Percentiles rank a stretch among this genome's conserved stretches.
Evolutionary conservation across 169 alveolate species (phyloP).

Genomic region (Fabrea salina): DNA sequence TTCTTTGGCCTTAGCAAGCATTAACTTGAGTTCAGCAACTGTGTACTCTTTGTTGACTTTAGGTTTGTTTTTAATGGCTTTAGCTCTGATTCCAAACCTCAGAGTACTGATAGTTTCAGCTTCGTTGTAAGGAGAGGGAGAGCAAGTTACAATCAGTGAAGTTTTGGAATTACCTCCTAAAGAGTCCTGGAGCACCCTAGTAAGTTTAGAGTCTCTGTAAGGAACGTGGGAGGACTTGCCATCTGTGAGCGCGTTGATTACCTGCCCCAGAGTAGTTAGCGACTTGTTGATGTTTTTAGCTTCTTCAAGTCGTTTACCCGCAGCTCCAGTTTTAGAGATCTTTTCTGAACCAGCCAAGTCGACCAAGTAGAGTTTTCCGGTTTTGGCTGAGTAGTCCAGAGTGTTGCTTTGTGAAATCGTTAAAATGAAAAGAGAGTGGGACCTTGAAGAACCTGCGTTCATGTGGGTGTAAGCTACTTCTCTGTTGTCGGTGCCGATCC

Average conservation of each 20-base stretch:
- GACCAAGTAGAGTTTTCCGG: conserved; percentile 77
- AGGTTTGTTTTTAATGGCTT: conserved; percentile 85
- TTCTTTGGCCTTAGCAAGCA: conserved; percentile 59
- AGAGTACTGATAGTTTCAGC: conserved; percentile 83
- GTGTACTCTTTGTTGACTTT: conserved; percentile 81
- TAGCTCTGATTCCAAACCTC: conserved; percentile 89
- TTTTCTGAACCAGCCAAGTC: conserved; percentile 82
- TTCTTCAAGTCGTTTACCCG: conserved; percentile 77
- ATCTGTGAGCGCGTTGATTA: conserved; percentile 75
- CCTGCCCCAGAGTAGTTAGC: conserved; percentile 79
- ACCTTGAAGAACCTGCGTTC: conserved; percentile 81
- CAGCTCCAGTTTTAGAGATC: conserved; percentile 73
- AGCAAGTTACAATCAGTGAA: conserved; percentile 82
- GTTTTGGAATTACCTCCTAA: conserved; percentile 90
- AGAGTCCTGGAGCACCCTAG: conserved; percentile 83
- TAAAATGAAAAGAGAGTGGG: conserved; percentile 80
- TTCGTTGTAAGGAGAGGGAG: conserved; percentile 77
- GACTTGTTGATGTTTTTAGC: conserved; percentile 81
- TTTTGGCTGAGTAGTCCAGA: conserved; percentile 70
- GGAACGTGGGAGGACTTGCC: conserved; percentile 81
- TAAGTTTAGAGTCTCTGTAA: conserved; percentile 85
- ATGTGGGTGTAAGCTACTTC: conserved; percentile 85
- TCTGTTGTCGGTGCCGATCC: conserved; percentile 80
- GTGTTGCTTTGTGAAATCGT: conserved; percentile 68
- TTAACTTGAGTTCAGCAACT: conserved; percentile 67